Evolutionary conservation across 2,329 filamentous ascomycete species (phyloP).

Genomic region (Aspergillus ibericus): DNA sequence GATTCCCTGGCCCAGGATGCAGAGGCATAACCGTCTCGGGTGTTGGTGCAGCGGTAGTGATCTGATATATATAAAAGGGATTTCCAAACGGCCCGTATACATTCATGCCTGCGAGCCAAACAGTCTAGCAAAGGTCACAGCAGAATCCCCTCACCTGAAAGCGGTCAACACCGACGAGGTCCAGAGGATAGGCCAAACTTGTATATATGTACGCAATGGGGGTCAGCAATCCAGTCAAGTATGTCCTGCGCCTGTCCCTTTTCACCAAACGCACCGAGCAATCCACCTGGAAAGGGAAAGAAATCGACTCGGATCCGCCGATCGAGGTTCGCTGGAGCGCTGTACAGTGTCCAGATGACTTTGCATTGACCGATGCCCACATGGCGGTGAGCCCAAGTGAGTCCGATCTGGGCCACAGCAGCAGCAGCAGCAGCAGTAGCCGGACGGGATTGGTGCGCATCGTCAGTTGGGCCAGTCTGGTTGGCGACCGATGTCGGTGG

Average conservation of each 20-base stretch:
- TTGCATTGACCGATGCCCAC: constrained; percentile 3
- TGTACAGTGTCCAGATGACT: not conserved
- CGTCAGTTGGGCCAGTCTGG: constrained; percentile 34
- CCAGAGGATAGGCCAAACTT: not conserved
- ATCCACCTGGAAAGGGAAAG: constrained; percentile 18
- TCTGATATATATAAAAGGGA: constrained; percentile 7
- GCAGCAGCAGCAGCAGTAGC: constrained; percentile 11
- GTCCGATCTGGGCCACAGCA: constrained; percentile 14
- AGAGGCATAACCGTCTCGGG: not conserved
- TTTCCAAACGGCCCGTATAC: constrained; percentile 1
- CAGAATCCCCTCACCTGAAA: not conserved
- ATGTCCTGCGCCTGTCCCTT: constrained; percentile 20
- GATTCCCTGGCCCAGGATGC: not conserved
- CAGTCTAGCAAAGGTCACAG: not conserved
- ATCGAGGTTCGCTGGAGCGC: constrained; percentile 1
- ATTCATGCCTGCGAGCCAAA: not conserved
- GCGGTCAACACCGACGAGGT: not conserved
- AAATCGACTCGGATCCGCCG: not conserved
- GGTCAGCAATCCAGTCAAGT: constrained; percentile 21
- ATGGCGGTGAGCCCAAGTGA: constrained; percentile 20
- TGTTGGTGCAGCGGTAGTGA: not conserved
- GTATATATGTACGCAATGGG: constrained; percentile 17
- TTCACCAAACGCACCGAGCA: constrained; percentile 17
- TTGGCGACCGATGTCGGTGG: constrained; percentile 30
- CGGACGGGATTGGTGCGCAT: constrained; percentile 22